These are phyloP conservation scores for Hygrophoropsis aurantiaca DNA, from an alignment of 768 basidiomycete species.

Conservation along the genomic window DNA sequence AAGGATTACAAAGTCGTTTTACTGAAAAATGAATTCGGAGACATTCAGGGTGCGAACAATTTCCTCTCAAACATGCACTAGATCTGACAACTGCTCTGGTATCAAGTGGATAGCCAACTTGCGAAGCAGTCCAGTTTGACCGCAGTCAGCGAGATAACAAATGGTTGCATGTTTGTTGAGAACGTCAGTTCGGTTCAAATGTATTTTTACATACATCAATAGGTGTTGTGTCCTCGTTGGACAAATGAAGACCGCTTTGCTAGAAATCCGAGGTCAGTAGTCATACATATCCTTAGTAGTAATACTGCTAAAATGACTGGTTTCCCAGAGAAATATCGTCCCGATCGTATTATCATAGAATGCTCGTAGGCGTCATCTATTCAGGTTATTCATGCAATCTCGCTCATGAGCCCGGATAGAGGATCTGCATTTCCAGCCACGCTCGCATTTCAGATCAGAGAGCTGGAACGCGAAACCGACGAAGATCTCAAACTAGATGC, in stretches of 20 bases:
- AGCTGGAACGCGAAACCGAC: constrained; percentile 77
- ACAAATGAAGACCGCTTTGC: constrained; percentile 86
- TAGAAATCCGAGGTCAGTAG: constrained; percentile 77
- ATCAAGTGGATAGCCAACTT: constrained; percentile 83
- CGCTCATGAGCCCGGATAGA: constrained; percentile 35
- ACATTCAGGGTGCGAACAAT: constrained; percentile 69
- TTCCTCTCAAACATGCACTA: not conserved
- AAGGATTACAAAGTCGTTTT: constrained; percentile 86
- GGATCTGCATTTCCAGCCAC: constrained; percentile 97
- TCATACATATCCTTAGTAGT: not conserved
- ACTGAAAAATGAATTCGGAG: constrained; percentile 96
- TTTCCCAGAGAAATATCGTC: constrained; percentile 68
- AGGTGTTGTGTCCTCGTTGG: constrained; percentile 96
- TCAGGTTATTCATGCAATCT: not conserved
- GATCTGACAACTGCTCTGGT: not conserved
- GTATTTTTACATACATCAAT: not conserved
- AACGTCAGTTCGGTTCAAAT: not conserved
- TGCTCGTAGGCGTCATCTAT: constrained; percentile 67
- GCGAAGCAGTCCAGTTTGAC: constrained; percentile 81
- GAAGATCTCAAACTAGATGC: constrained; percentile 83
- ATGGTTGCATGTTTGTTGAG: constrained; percentile 81
- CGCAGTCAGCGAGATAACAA: constrained; percentile 90
- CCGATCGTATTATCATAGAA: constrained; percentile 93
- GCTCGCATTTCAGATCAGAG: constrained; percentile 90
- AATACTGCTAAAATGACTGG: not conserved